Conservation (phyloP, 1,284 basidiomycete genomes). For the Exsudoporus floridanus region DNA sequence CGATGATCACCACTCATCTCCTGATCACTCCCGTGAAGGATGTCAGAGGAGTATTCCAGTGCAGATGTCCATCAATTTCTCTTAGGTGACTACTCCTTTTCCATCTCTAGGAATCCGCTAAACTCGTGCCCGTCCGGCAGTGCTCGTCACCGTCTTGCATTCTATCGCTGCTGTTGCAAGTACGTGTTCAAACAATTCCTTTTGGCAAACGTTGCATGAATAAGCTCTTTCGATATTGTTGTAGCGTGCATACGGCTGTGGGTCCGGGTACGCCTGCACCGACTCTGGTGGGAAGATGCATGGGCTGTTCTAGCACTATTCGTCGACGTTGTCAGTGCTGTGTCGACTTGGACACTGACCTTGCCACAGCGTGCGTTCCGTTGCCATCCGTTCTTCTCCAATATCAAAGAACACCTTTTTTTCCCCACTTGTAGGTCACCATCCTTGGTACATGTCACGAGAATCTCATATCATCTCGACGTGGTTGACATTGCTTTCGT, state of each 20-base stretch:
- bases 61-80: background rate
- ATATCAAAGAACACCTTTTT: background rate
- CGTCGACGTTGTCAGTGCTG: slow-evolving; percentile 6
- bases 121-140: background rate
- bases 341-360: slow-evolving; percentile 17
- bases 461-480: slow-evolving; percentile 9
- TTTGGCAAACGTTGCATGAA: background rate
- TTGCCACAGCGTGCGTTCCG: slow-evolving; percentile 14
- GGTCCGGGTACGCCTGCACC: slow-evolving; percentile 6
- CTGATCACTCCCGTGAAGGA: background rate
- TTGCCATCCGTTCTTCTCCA: background rate
- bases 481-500: slow-evolving; percentile 17
- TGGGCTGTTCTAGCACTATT: slow-evolving; percentile 16
- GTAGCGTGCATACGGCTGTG: slow-evolving; percentile 16
- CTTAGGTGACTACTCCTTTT: background rate
- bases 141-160: slow-evolving; percentile 12
- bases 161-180: slow-evolving; percentile 8
- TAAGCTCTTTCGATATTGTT: background rate
- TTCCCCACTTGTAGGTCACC: background rate
- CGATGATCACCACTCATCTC: background rate
- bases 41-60: slow-evolving; percentile 2
- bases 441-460: slow-evolving; percentile 6
- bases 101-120: background rate
- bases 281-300: slow-evolving; percentile 26
- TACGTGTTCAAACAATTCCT: background rate